Percentiles rank a stretch among this genome's conserved stretches.
Evolutionary conservation across 2,329 filamentous ascomycete species (phyloP).

Genomic region (Xenosphaeropsis pyriputrescens): DNA sequence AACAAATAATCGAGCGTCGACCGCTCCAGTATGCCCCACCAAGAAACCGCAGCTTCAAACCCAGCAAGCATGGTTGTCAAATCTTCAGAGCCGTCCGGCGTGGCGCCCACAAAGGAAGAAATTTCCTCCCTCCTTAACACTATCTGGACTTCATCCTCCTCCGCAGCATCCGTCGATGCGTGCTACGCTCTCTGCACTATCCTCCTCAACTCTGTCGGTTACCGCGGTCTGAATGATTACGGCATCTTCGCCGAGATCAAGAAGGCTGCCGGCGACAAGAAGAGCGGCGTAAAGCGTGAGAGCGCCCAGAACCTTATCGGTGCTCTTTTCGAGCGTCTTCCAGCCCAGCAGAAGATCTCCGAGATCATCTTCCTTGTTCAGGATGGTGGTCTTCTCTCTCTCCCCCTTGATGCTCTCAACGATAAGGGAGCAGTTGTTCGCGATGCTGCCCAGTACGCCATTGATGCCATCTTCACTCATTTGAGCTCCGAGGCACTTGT

Average conservation of each 20-base stretch:
- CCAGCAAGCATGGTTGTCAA: conserved; percentile 31
- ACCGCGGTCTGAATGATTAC: conserved; percentile 45
- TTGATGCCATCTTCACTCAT: conserved; percentile 74
- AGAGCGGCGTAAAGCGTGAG: conserved; percentile 72
- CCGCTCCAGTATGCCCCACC: conserved; percentile 30
- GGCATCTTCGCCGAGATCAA: conserved; percentile 47
- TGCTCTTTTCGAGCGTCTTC: conserved; percentile 83
- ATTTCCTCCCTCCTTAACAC: conserved; percentile 48
- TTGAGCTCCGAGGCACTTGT: conserved; percentile 74
- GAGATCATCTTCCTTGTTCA: conserved; percentile 75
- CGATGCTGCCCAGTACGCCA: conserved; percentile 84
- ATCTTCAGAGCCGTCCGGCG: conserved; percentile 18
- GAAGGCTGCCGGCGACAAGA: conserved; percentile 85
- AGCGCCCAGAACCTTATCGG: conserved; percentile 91
- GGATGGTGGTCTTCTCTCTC: conserved; percentile 56
- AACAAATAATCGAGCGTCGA: conserved; percentile 7
- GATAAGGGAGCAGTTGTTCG: conserved; percentile 84
- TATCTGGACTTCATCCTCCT: conserved; percentile 44
- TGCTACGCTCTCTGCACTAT: conserved; percentile 50
- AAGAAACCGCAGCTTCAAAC: conserved; percentile 22
- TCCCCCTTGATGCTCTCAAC: conserved; percentile 70
- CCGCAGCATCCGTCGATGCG: conserved; percentile 41
- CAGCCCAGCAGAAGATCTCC: conserved; percentile 58
- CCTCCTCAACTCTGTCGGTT: conserved; percentile 49
- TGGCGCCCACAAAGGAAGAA: conserved; percentile 50